phyloP scores from a whole-genome alignment of 2,329 filamentous ascomycete species.

The Alternaria metachromatica region DNA sequence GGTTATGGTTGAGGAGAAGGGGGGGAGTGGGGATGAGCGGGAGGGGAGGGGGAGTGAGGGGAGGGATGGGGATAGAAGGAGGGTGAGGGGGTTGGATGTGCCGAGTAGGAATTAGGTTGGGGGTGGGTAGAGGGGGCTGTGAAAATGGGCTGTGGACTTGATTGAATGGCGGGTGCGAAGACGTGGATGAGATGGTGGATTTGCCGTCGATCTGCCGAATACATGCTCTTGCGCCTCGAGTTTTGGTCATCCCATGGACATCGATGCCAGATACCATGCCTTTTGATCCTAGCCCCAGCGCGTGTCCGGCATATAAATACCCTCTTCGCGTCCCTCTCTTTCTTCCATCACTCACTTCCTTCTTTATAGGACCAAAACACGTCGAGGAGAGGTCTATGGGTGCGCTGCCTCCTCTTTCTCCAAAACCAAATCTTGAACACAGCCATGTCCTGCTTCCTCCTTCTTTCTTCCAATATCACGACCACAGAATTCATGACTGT shows the following conservation, averaged over 20 bases:
- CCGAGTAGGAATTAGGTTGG: neutral
- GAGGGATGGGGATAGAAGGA: neutral
- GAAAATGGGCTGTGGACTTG: neutral
- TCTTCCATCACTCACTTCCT: neutral
- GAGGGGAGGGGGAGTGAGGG: neutral
- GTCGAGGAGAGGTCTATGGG: neutral
- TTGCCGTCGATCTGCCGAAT: accelerated
- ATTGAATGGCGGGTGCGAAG: no score
- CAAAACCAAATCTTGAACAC: neutral
- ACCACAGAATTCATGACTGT: no score
- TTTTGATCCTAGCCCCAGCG: neutral
- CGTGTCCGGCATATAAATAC: neutral
- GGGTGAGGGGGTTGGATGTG: neutral
- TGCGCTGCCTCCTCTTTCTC: neutral
- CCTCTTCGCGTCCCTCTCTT: neutral
- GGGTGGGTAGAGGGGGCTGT: no score
- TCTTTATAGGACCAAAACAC: neutral
- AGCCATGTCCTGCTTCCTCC: neutral
- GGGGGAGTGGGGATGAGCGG: conserved; percentile 5
- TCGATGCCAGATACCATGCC: neutral
- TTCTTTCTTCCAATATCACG: neutral
- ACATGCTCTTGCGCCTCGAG: neutral
- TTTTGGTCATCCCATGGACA: neutral
- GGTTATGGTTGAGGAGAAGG: conserved; percentile 52
- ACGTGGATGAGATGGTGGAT: neutral